Evolutionary conservation across 768 basidiomycete genomes (phyloP).

Genomic region (Auriscalpium microsporum): DNA sequence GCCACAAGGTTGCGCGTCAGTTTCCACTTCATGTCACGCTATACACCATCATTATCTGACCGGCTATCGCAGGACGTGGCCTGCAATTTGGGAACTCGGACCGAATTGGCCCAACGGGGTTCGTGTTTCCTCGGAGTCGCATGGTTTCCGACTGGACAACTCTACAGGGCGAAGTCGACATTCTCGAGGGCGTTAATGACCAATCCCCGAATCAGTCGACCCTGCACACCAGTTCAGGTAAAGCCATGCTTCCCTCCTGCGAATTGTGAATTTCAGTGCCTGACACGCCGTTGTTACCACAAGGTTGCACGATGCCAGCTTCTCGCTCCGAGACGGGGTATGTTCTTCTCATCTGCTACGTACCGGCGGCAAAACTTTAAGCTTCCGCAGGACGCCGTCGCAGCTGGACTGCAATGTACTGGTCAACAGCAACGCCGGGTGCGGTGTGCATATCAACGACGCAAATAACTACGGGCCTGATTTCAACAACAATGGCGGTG

Average conservation of each 20-base stretch:
- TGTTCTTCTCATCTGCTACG: slow-evolving; percentile 3
- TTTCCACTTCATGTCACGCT: slow-evolving; percentile 7
- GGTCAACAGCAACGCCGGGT: slow-evolving; percentile 45
- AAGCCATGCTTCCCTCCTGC: not conserved
- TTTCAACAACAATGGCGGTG: slow-evolving; percentile 54
- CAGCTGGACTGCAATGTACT: slow-evolving; percentile 42
- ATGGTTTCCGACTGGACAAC: slow-evolving; percentile 16
- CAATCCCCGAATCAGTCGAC: slow-evolving; percentile 42
- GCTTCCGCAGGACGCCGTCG: slow-evolving; percentile 21
- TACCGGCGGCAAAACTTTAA: slow-evolving; percentile 11
- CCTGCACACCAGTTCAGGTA: slow-evolving; percentile 42
- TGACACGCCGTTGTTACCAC: slow-evolving; percentile 1
- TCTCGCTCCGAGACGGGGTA: slow-evolving; percentile 41
- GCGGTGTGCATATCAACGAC: slow-evolving; percentile 36
- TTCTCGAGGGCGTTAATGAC: slow-evolving; percentile 53
- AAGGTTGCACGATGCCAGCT: slow-evolving; percentile 49
- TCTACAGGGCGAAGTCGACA: slow-evolving; percentile 43
- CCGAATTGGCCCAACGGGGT: slow-evolving; percentile 42
- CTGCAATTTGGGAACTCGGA: slow-evolving; percentile 50
- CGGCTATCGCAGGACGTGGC: slow-evolving; percentile 31
- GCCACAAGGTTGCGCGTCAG: slow-evolving; percentile 51
- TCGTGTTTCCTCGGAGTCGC: slow-evolving; percentile 9
- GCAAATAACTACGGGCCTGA: slow-evolving; percentile 44
- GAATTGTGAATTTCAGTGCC: not conserved
- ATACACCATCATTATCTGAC: not conserved